phyloP scores from a whole-genome alignment of 2,329 filamentous ascomycete species.

The Nigrograna mackinnonii region DNA sequence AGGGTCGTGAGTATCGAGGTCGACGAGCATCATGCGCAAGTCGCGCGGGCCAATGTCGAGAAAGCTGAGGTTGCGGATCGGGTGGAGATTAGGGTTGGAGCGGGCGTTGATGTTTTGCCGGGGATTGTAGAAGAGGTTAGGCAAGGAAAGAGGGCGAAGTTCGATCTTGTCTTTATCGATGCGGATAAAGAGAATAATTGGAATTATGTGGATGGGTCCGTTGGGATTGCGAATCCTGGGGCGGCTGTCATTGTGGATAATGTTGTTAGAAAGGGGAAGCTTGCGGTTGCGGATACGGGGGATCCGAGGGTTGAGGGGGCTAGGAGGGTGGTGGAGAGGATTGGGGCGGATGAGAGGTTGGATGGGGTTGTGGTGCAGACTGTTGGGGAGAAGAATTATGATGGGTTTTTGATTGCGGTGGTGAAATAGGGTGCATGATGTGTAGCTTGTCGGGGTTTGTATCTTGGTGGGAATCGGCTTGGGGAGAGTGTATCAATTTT shows the following conservation, averaged over 20 bases:
- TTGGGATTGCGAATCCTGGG: constrained; percentile 45
- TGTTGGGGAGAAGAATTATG: constrained; percentile 52
- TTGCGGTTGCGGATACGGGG: constrained; percentile 33
- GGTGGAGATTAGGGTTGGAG: constrained; percentile 51
- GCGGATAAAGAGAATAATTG: constrained; percentile 56
- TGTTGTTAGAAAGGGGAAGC: constrained; percentile 47
- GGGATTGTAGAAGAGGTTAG: constrained; percentile 46
- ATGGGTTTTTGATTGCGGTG: constrained; percentile 49
- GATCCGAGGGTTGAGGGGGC: constrained; percentile 35
- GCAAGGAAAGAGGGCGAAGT: constrained; percentile 42
- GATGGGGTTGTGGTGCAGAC: constrained; percentile 50
- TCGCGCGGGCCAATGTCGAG: constrained; percentile 51
- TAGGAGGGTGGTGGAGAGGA: constrained; percentile 45
- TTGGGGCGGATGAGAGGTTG: constrained; percentile 46
- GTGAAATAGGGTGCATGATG: no score
- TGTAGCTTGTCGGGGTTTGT: no score
- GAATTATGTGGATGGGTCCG: constrained; percentile 52
- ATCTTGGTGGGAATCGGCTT: no score
- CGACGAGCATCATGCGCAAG: constrained; percentile 47
- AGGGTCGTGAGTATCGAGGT: constrained; percentile 58
- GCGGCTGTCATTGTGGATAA: constrained; percentile 56
- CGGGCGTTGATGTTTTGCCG: constrained; percentile 48
- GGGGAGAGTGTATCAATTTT: no score
- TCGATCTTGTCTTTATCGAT: constrained; percentile 59
- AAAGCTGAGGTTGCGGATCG: constrained; percentile 44